Evolutionary conservation across 1,284 basidiomycete species (phyloP).

Genomic region (Ganoderma sinense): DNA sequence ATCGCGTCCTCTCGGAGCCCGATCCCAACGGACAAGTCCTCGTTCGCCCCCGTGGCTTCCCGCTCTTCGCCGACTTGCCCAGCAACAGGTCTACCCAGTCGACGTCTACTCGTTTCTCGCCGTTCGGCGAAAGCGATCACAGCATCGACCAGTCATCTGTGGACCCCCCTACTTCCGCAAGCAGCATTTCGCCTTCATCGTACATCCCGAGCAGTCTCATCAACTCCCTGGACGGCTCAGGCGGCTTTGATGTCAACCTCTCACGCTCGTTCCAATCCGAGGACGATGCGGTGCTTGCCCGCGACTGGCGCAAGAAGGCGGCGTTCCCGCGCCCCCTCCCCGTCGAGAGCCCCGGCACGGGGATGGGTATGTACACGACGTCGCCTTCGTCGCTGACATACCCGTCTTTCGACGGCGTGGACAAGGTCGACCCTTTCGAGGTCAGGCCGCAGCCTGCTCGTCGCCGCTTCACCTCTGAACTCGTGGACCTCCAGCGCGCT

Average conservation of each 20-base stretch:
- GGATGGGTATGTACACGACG: constrained; percentile 36
- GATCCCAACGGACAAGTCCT: constrained; percentile 34
- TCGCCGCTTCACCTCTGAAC: constrained; percentile 39
- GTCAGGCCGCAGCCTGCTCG: constrained; percentile 43
- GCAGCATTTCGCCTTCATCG: constrained; percentile 44
- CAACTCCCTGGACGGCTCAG: constrained; percentile 56
- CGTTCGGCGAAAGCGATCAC: constrained; percentile 55
- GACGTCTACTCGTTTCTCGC: constrained; percentile 52
- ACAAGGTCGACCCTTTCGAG: constrained; percentile 51
- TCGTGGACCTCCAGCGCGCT: constrained; percentile 45
- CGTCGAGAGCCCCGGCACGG: constrained; percentile 37
- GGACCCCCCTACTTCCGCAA: constrained; percentile 28
- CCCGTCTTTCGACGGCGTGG: constrained; percentile 42
- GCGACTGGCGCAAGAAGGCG: constrained; percentile 51
- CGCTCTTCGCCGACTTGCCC: constrained; percentile 49
- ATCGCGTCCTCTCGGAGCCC: constrained; percentile 24
- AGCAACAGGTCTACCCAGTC: constrained; percentile 37
- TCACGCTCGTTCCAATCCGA: constrained; percentile 65
- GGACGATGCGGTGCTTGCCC: constrained; percentile 58
- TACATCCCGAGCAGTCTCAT: constrained; percentile 67
- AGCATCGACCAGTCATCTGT: constrained; percentile 28
- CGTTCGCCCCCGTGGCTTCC: constrained; percentile 47
- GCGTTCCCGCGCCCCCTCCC: constrained; percentile 34
- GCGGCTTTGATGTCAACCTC: constrained; percentile 36
- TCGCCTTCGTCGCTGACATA: constrained; percentile 44